Conservation (phyloP, 495 filamentous ascomycete species). For the Choiromyces venosus region DNA sequence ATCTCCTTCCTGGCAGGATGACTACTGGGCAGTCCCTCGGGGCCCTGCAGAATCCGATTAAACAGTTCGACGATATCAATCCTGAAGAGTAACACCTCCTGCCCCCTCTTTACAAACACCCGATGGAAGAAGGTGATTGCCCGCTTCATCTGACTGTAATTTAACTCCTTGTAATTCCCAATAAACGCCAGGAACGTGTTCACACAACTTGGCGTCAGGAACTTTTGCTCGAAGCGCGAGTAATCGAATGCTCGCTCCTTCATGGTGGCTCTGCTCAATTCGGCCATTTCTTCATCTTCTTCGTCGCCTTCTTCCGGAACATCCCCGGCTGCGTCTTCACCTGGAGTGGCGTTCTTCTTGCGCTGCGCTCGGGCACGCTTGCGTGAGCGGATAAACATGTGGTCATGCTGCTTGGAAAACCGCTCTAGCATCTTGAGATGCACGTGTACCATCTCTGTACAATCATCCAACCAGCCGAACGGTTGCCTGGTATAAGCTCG, state of each 20-base stretch:
- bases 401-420: slow-evolving; percentile 89
- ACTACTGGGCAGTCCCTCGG: slow-evolving; percentile 64
- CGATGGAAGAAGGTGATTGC: slow-evolving; percentile 94
- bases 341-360: slow-evolving; percentile 24
- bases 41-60: slow-evolving; percentile 87
- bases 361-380: slow-evolving; percentile 57
- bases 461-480: slow-evolving; percentile 72
- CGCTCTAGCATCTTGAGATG: slow-evolving; percentile 87
- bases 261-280: slow-evolving; percentile 58
- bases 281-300: slow-evolving; percentile 66
- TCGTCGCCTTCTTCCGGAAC: slow-evolving; percentile 55
- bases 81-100: slow-evolving; percentile 80
- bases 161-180: slow-evolving; percentile 75
- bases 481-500: slow-evolving; percentile 86
- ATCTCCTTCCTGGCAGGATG: slow-evolving; percentile 71
- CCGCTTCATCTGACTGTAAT: slow-evolving; percentile 75
- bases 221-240: slow-evolving; percentile 69
- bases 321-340: slow-evolving; percentile 32
- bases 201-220: slow-evolving; percentile 75
- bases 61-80: slow-evolving; percentile 85
- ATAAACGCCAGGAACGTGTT: slow-evolving; percentile 83
- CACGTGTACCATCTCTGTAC: slow-evolving; percentile 84
- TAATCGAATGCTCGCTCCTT: slow-evolving; percentile 94
- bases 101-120: slow-evolving; percentile 87
- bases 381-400: slow-evolving; percentile 82